Conservation (phyloP, 768 basidiomycete species). For the Xanthoconium purpureum region DNA sequence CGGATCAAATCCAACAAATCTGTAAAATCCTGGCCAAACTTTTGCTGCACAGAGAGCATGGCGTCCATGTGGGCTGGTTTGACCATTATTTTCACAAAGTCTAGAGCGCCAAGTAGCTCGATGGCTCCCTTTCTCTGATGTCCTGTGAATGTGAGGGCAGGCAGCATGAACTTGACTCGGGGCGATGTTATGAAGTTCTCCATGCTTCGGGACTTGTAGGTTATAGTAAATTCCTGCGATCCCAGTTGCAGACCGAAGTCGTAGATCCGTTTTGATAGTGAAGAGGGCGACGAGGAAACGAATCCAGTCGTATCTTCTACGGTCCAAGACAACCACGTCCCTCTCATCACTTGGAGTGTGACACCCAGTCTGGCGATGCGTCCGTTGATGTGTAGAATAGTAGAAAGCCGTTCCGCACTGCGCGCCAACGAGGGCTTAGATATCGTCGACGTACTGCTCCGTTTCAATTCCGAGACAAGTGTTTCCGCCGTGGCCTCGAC, state of each 20-base stretch:
- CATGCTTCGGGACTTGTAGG: conserved; percentile 39
- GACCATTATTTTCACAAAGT: conserved; percentile 67
- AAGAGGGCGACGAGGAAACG: conserved; percentile 38
- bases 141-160: conserved; percentile 63
- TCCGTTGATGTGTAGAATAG: conserved; percentile 49
- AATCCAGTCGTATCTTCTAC: conserved; percentile 49
- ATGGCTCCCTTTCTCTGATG: conserved; percentile 46
- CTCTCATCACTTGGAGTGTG: conserved; percentile 80
- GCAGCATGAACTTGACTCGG: conserved; percentile 62
- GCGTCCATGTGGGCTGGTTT: conserved; percentile 86
- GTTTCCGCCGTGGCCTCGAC: conserved; percentile 65
- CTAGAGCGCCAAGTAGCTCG: conserved; percentile 57
- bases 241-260: conserved; percentile 64
- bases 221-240: conserved; percentile 60
- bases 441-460: conserved; percentile 37
- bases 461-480: conserved; percentile 61
- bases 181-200: conserved; percentile 40
- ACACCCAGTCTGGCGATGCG: conserved; percentile 51
- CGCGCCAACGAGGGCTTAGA: conserved; percentile 26
- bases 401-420: conserved; percentile 7
- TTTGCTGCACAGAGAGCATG: conserved; percentile 77
- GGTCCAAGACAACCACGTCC: conserved; percentile 83
- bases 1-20: conserved; percentile 68
- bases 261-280: conserved; percentile 33
- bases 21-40: conserved; percentile 86